These are phyloP conservation scores for Ichthyophthirius multifiliis DNA, from an alignment of 169 alveolate genomes.

Conservation along the genomic window DNA sequence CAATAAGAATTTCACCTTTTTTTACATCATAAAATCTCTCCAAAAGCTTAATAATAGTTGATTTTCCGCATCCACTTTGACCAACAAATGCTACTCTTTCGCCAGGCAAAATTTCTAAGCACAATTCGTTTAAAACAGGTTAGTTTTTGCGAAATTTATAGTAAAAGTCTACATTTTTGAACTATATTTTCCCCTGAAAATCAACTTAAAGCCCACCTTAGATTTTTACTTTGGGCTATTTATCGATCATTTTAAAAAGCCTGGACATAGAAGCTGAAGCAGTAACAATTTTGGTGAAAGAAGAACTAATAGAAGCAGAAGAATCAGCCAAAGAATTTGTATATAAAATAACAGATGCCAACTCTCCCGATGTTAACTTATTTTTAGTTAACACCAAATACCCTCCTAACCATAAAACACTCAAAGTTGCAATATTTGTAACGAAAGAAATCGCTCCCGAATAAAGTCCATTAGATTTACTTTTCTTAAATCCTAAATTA, in stretches of 20 bases:
- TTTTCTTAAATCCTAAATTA: too few species aligned
- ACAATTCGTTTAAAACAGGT: background rate
- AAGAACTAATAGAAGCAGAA: slow-evolving; percentile 4
- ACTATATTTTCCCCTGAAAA: too few species aligned
- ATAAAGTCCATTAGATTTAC: too few species aligned
- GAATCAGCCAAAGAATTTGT: slow-evolving; percentile 17
- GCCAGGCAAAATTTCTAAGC: background rate
- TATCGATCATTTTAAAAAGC: slow-evolving; percentile 12
- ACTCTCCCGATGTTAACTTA: slow-evolving; percentile 9
- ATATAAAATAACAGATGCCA: slow-evolving; percentile 12
- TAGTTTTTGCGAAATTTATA: background rate
- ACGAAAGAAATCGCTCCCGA: too few species aligned
- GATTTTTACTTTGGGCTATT: background rate
- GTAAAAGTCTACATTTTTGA: too few species aligned
- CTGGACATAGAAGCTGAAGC: slow-evolving; percentile 14
- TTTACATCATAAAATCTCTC: slow-evolving; percentile 75
- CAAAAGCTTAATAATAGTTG: slow-evolving; percentile 81
- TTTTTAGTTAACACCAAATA: background rate
- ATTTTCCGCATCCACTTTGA: slow-evolving; percentile 91
- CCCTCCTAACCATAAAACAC: slow-evolving; percentile 25
- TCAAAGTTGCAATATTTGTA: slow-evolving; percentile 5
- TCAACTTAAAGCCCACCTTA: too few species aligned
- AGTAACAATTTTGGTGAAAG: background rate
- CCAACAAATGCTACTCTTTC: slow-evolving; percentile 89
- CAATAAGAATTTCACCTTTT: slow-evolving; percentile 71